These are phyloP conservation scores for Ophiostoma triangulosporum DNA, from an alignment of 2,329 filamentous ascomycete genomes.

Conservation along the genomic window DNA sequence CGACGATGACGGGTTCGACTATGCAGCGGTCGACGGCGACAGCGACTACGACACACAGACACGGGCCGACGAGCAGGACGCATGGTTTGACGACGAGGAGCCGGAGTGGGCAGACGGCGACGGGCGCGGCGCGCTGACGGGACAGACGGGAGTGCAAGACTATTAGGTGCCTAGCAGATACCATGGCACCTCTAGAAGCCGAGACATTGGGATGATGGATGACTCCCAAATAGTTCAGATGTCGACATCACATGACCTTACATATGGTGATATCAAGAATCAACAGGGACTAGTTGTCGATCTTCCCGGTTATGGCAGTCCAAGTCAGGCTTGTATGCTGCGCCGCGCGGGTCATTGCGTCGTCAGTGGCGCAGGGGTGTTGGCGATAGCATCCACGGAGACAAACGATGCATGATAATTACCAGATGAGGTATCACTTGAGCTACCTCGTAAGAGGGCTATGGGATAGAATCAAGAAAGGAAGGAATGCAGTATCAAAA, in stretches of 20 bases:
- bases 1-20: slow-evolving; percentile 64
- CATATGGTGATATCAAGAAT: no score
- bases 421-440: no score
- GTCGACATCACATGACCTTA: no score
- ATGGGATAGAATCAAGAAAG: neutral
- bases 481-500: neutral
- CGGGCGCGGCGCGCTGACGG: slow-evolving; percentile 21
- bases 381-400: no score
- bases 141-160: slow-evolving; percentile 61
- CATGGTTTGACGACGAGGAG: slow-evolving; percentile 70
- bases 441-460: no score
- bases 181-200: no score
- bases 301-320: no score
- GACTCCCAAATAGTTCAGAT: no score
- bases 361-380: slow-evolving; percentile 6
- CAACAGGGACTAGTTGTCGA: no score
- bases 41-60: slow-evolving; percentile 54
- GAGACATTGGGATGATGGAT: no score
- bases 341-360: slow-evolving; percentile 6
- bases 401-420: no score
- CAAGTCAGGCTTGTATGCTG: no score
- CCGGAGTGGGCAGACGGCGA: slow-evolving; percentile 45
- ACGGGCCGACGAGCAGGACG: slow-evolving; percentile 53
- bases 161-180: slow-evolving; percentile 38
- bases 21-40: slow-evolving; percentile 53